Evolutionary conservation across 2,329 filamentous ascomycete species (phyloP), one percentile per base, ranked within the genome.

Genomic region (Neofusicoccum parvum): DNA sequence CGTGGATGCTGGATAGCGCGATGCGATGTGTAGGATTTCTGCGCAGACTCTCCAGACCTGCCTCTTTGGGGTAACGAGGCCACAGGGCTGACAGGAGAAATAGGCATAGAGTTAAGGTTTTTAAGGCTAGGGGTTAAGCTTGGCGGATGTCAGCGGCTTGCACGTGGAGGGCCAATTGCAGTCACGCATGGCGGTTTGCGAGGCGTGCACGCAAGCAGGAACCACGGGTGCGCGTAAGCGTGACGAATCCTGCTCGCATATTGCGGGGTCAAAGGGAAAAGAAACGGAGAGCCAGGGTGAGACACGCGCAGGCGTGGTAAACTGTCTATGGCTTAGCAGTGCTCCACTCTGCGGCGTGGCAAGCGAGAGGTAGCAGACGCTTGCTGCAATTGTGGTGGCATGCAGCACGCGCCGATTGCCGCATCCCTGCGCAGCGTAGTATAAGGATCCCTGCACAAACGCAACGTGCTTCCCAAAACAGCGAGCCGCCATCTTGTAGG

Each of bases 391-490:
- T 17, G 23, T 7, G 36, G 9, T 17, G 39, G 41, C 54, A 39
- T 37, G 54, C 54, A 17, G 23, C 14, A 20, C n/a, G 27, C 27
- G 27, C 27, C 27, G 5, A 7, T 5, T 32, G 27, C 27, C 27
- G 6, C 6, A 59, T 17, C 54, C 54, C 54, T 59, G 54, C 54
- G 34, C 54, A 46, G 41, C 54, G 54, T 59, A 46, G 54, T 59
- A 59, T 59, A 59, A 59, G 54, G 23, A 59, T 46, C 54, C 54
- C 15, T 41, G 54, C 15, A 2, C 15, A 6, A 5, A 11, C 39
- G 34, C 53, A 9, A 37, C 53, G 17, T 20, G 51, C 15, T 23
- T 17, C 37, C 51, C 37, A 14, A 41, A 41, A 20, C 36, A 11
- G 36, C 1, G 27, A 32, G 27, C 27, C 36, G 51, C 36, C 27